Base-by-base conservation (phyloP, 2,329 filamentous ascomycete genomes). In the Truncatella angustata region DNA sequence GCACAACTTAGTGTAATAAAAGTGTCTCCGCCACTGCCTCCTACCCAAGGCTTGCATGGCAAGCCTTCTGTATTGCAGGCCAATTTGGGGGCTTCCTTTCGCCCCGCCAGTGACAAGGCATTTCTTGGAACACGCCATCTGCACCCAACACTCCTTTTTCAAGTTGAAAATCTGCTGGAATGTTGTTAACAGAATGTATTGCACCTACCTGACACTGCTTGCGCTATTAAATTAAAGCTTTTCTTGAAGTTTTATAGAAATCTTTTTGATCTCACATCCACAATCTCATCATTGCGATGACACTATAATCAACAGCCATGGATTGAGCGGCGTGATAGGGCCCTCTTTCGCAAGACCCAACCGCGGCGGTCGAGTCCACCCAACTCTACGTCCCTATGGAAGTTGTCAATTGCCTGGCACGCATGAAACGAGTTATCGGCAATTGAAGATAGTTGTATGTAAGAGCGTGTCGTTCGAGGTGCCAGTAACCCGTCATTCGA, bases 251-350 rank as follows among this genome's bases (percentile, higher is more conserved):
- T 23, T 5, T n/a, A 23, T 18, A 40, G 26, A 16, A 54, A 10
- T 3, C 47, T 54, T 35, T 54, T 47, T 12, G 47, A 54, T 10
- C 23, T 46, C 9, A 54, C 36, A 9, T 49, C n/a, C n/a, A n/a
- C 52, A 2, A 10, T 20, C 11, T 26, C 45, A 20, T 23, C 36
- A 14, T 49, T 32, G 30, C 45, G 23, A 21, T 36, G 23, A n/a
- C 36, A 24, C 16, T 49, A 32, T 1, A 6, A 36, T 14, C 16
- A 36, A n/a, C n/a, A 20, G 23, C 21, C 36, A 16, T 49, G 45
- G 9, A 49, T 49, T 2, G 45, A 36, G 24, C 43, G 43, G 2
- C 16, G 43, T 4, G 43, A 46, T 2, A 46, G 24, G 1, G 20
- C 16, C 3, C 45, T 2, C 30, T 49, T 32, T 5, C 37, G 45